phyloP scores from a whole-genome alignment of 768 basidiomycete genomes.

The Serendipita sp. region DNA sequence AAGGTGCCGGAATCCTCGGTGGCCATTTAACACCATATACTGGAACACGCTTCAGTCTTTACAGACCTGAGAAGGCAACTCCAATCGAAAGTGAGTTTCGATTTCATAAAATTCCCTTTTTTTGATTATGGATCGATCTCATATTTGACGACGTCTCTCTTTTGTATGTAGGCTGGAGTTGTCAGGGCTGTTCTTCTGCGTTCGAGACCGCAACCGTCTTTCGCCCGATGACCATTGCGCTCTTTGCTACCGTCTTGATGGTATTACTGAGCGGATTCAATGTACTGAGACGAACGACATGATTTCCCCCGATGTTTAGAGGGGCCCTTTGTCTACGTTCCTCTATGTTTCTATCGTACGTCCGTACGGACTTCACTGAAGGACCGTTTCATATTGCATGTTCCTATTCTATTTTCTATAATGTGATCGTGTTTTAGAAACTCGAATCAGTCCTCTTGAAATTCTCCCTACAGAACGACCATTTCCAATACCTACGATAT shows the following conservation, averaged over 20 bases:
- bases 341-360: too few relatives aligned
- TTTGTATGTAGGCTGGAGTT: conserved; percentile 21
- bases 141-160: too few relatives aligned
- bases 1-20: conserved; percentile 35
- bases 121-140: not conserved
- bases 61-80: conserved; percentile 59
- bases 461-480: too few relatives aligned
- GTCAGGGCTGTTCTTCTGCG: conserved; percentile 22
- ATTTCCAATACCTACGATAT: too few relatives aligned
- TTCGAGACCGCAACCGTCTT: conserved; percentile 13
- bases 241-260: conserved; percentile 41
- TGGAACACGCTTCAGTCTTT: conserved; percentile 65
- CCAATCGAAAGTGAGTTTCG: conserved; percentile 32
- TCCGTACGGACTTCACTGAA: too few relatives aligned
- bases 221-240: conserved; percentile 13
- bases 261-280: conserved; percentile 52
- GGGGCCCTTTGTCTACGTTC: too few relatives aligned
- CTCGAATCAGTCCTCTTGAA: too few relatives aligned
- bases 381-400: too few relatives aligned
- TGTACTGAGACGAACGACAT: conserved; percentile 25
- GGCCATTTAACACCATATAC: conserved; percentile 58
- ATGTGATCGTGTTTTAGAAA: too few relatives aligned
- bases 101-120: not conserved
- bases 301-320: not conserved
- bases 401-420: too few relatives aligned